Evolutionary conservation across 805 yeast genomes (phyloP), one percentile per base, ranked within the genome.

Genomic region (Candida khao-thaluensis): DNA sequence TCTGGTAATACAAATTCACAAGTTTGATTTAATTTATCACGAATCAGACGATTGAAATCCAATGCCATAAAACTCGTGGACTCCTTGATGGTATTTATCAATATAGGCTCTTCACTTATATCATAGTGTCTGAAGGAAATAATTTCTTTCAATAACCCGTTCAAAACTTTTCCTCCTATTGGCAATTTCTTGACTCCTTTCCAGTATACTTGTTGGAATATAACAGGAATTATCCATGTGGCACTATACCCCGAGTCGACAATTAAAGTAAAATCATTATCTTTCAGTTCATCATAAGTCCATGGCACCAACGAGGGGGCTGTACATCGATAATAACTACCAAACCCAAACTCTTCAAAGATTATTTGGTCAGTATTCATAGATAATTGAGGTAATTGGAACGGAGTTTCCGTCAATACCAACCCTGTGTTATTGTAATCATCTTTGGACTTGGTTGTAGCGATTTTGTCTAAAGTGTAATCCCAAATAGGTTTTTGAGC

Each of bases 81-180:
- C 54, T 90, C 96, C 54, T 93, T 93, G 48, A 95, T 85, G 34
- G 84, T 81, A 54, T 89, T 87, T 35, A 93, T 81, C 33, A 93
- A 63, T 2, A 85, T 69, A 0, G 95, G 82, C 60, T 95, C 99
- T 44, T 93, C 96, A 56, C 87, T 81, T 49, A 93, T 89, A 54
- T 93, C 91, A 59, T 90, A 93, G 64, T 93, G 93, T 38, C 97
- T 71, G 55, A 85, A 93, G 2, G 96, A 87, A 9, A 91, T 77
- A 35, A 86, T 72, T 54, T 93, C 98, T 46, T 89, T 73, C 37
- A 95, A 60, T 35, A 82, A 77, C 3, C 96, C 96, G 38, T 88
- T 86, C 37, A 93, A 62, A 35, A 86, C 69, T 41, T 86, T 74
- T 0, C 99, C 99, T 0, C 93, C 99, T 33, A 95, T 77, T 31